Conservation (phyloP, 1,284 basidiomycete species). For the Ganoderma lucidum region DNA sequence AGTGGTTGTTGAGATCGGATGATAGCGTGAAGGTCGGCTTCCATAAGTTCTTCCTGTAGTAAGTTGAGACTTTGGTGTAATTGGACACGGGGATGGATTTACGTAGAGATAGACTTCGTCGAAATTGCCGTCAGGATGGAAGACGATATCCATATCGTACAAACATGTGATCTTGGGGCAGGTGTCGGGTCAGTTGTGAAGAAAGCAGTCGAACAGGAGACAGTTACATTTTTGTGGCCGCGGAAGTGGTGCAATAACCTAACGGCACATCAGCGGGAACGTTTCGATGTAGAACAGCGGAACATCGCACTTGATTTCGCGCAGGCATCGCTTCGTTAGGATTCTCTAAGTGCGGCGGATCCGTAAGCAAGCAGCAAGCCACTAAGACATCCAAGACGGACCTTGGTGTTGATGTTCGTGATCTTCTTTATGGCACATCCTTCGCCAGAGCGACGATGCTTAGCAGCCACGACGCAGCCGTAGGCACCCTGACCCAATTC, state of each 20-base stretch:
- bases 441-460: slow-evolving; percentile 85
- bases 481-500: slow-evolving; percentile 96
- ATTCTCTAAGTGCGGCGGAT: slow-evolving; percentile 66
- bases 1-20: slow-evolving; percentile 98
- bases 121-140: slow-evolving; percentile 88
- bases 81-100: slow-evolving; percentile 37
- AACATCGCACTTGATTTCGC: slow-evolving; percentile 83
- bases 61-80: neutral
- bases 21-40: slow-evolving; percentile 99
- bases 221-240: slow-evolving; percentile 91
- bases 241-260: slow-evolving; percentile 95
- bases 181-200: neutral
- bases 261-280: slow-evolving; percentile 18
- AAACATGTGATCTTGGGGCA: slow-evolving; percentile 81
- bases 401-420: slow-evolving; percentile 97
- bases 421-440: slow-evolving; percentile 97
- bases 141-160: slow-evolving; percentile 98
- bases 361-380: slow-evolving; percentile 10
- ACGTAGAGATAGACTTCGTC: slow-evolving; percentile 96
- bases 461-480: slow-evolving; percentile 90
- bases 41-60: slow-evolving; percentile 94
- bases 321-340: slow-evolving; percentile 92
- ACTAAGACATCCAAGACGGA: slow-evolving; percentile 36
- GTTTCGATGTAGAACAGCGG: slow-evolving; percentile 13
- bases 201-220: neutral